Evolutionary conservation across 768 basidiomycete genomes (phyloP).

Genomic region (Omphalotus guepiniiformis): DNA sequence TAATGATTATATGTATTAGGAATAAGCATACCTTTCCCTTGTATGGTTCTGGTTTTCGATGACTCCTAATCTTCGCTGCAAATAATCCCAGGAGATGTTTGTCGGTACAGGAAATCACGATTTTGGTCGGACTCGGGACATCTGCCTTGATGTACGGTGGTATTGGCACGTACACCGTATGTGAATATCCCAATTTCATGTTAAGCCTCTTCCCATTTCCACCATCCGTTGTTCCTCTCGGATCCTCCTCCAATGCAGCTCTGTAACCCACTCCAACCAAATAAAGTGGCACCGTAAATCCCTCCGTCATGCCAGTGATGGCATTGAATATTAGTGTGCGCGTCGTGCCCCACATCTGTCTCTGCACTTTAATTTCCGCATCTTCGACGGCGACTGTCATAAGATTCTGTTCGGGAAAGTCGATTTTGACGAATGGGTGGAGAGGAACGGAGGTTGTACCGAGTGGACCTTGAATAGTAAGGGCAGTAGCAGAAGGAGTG

Average conservation of each 20-base stretch:
- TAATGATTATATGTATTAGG: neutral
- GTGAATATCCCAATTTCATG: slow-evolving; percentile 92
- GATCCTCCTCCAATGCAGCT: slow-evolving; percentile 79
- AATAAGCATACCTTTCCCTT: slow-evolving; percentile 82
- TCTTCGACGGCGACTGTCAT: slow-evolving; percentile 59
- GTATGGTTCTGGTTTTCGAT: slow-evolving; percentile 93
- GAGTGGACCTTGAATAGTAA: slow-evolving; percentile 42
- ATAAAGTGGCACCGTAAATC: slow-evolving; percentile 78
- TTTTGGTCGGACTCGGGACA: slow-evolving; percentile 80
- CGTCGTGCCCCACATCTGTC: slow-evolving; percentile 94
- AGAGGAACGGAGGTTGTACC: slow-evolving; percentile 45
- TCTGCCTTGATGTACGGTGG: slow-evolving; percentile 78
- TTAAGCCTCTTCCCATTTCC: slow-evolving; percentile 67
- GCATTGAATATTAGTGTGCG: slow-evolving; percentile 89
- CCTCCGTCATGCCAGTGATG: slow-evolving; percentile 83
- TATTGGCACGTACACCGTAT: slow-evolving; percentile 78
- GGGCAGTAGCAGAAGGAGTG: slow-evolving; percentile 32
- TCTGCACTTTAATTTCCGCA: slow-evolving; percentile 67
- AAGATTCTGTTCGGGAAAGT: slow-evolving; percentile 32
- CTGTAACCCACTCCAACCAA: slow-evolving; percentile 96
- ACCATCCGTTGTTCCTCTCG: slow-evolving; percentile 53
- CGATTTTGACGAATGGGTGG: slow-evolving; percentile 42
- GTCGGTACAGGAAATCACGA: slow-evolving; percentile 76
- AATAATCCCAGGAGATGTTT: slow-evolving; percentile 87
- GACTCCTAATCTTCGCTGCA: slow-evolving; percentile 78